Conservation (phyloP, 257 asterid species). For the Leptodermis oblonga region DNA sequence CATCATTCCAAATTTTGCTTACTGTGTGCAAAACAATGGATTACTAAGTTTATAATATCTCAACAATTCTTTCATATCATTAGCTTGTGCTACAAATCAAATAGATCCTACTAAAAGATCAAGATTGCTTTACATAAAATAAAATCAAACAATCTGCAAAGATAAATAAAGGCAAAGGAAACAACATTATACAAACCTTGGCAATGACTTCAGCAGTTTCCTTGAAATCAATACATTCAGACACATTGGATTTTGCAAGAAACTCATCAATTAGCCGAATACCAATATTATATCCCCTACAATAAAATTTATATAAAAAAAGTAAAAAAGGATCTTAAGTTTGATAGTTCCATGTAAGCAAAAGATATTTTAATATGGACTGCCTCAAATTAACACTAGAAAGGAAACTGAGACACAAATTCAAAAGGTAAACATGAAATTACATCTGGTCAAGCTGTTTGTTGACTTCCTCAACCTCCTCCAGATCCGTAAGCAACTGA, state of each 20-base stretch:
- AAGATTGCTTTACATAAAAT: too few relatives aligned
- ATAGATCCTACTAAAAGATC: too few relatives aligned
- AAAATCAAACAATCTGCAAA: too few relatives aligned
- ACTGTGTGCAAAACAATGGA: too few relatives aligned
- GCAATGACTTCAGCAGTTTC: conserved; percentile 99
- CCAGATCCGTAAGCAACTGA: conserved; percentile 92
- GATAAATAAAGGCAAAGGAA: not conserved
- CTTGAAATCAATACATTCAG: conserved; percentile 86
- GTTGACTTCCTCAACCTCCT: conserved; percentile 97
- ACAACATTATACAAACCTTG: conserved; percentile 40
- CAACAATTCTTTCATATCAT: too few relatives aligned
- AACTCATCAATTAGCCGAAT: conserved; percentile 85
- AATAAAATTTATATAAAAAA: too few relatives aligned
- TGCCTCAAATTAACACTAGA: too few relatives aligned
- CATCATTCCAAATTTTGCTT: too few relatives aligned
- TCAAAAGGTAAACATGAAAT: not conserved
- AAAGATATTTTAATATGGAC: not conserved
- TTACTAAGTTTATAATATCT: too few relatives aligned
- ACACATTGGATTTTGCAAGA: conserved; percentile 83
- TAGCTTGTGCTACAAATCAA: too few relatives aligned
- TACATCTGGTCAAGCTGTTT: conserved; percentile 97
- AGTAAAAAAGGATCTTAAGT: not conserved
- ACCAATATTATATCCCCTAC: conserved; percentile 92
- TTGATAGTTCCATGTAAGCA: not conserved
- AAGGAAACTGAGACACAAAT: too few relatives aligned